Conservation (phyloP, 2,329 filamentous ascomycete genomes). For the Aspergillus carbonarius region DNA sequence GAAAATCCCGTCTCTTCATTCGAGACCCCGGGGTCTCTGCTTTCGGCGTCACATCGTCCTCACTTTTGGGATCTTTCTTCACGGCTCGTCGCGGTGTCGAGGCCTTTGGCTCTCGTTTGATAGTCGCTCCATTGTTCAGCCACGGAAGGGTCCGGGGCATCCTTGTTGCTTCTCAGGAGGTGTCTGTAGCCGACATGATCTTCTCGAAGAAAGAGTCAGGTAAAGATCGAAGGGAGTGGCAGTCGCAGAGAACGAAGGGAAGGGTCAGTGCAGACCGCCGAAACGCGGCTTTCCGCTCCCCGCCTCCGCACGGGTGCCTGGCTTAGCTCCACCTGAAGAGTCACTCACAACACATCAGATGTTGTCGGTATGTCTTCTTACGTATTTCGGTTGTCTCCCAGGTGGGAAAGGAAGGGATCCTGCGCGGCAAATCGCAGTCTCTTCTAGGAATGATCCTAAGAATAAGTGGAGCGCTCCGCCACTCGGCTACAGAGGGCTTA, state of each 20-base stretch:
- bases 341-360: too few species aligned
- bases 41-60: constrained; percentile 16
- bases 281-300: neutral
- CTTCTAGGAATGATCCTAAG: too few species aligned
- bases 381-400: too few species aligned
- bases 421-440: too few species aligned
- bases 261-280: neutral
- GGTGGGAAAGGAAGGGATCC: too few species aligned
- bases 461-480: too few species aligned
- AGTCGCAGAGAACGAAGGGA: too few species aligned
- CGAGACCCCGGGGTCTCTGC: neutral
- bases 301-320: neutral
- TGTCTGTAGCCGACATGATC: neutral
- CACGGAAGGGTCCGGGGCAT: constrained; percentile 51
- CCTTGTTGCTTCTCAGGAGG: neutral
- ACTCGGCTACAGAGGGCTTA: too few species aligned
- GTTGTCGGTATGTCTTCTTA: too few species aligned
- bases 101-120: constrained; percentile 9
- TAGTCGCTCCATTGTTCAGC: constrained; percentile 31
- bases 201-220: neutral
- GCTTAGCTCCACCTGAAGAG: too few species aligned
- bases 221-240: neutral
- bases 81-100: constrained; percentile 24
- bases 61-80: constrained; percentile 11
- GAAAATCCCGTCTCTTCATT: constrained; percentile 25